These are phyloP conservation scores for Oryza meyeriana DNA, from an alignment of 176 grass and related monocot species.

Conservation along the genomic window DNA sequence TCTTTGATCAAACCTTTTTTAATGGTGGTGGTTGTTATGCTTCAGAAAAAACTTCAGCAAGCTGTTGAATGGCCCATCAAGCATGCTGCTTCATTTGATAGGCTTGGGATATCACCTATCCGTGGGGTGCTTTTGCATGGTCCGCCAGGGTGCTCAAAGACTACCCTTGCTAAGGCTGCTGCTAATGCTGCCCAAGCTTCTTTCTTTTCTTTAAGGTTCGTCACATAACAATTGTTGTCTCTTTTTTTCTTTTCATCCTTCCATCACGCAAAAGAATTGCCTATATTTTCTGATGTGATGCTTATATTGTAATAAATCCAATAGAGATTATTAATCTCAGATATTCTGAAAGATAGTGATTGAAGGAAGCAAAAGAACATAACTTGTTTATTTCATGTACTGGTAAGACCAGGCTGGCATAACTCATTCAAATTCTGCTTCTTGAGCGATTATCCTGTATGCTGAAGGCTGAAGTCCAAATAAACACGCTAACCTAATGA, in stretches of 20 bases:
- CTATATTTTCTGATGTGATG: not conserved
- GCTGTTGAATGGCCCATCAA: conserved; percentile 95
- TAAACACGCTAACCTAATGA: not conserved
- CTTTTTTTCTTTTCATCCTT: not conserved
- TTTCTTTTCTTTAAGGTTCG: conserved; percentile 92
- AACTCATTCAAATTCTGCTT: not conserved
- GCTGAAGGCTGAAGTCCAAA: conserved; percentile 7
- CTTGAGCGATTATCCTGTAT: not conserved
- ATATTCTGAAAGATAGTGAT: not conserved
- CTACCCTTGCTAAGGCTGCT: conserved; percentile 83
- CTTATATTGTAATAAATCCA: not conserved
- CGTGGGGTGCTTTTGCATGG: conserved; percentile 85
- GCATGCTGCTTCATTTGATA: conserved; percentile 63
- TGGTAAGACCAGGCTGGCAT: not conserved
- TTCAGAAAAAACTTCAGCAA: conserved; percentile 80
- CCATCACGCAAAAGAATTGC: not conserved
- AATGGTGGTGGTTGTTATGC: conserved; percentile 19
- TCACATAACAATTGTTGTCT: not conserved
- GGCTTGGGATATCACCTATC: conserved; percentile 83
- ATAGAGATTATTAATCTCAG: not conserved
- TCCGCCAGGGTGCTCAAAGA: conserved; percentile 92
- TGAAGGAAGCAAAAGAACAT: not conserved
- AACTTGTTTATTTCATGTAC: not conserved
- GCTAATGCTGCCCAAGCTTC: conserved; percentile 84
- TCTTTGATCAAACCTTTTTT: conserved; percentile 14